These are phyloP conservation scores for Pestalotiopsis sp. DNA, from an alignment of 2,329 filamentous ascomycete genomes.

Conservation along the genomic window DNA sequence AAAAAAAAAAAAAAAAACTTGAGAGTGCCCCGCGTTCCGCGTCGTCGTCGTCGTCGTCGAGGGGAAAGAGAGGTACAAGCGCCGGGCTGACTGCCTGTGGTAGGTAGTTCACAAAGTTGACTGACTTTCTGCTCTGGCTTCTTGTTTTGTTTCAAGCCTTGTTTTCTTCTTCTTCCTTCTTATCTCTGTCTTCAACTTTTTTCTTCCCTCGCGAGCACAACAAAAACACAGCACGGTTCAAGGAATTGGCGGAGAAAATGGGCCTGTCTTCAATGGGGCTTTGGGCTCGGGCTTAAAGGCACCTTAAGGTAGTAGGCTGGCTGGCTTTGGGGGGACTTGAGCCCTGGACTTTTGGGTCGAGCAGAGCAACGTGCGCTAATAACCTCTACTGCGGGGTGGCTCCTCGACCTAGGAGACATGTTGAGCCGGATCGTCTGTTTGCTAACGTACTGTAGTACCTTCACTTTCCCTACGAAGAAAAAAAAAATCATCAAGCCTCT, in stretches of 20 bases:
- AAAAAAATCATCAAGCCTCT: not conserved
- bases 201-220: not conserved
- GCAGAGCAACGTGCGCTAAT: not conserved
- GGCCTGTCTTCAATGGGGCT: not conserved
- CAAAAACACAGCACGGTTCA: not conserved
- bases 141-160: not conserved
- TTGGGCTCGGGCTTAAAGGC: not conserved
- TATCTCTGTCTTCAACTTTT: not conserved
- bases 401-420: not conserved
- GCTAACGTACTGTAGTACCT: not conserved
- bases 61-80: not conserved
- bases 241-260: not conserved
- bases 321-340: not conserved
- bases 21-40: not conserved
- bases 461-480: no score
- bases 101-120: slow-evolving; percentile 2
- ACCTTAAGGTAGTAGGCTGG: not conserved
- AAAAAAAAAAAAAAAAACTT: not conserved
- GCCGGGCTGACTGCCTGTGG: not conserved
- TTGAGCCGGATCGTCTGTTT: slow-evolving; percentile 8
- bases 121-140: not conserved
- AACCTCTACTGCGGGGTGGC: not conserved
- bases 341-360: not conserved
- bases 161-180: not conserved
- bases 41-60: not conserved